phyloP scores from a whole-genome alignment of 1,139 yeast genomes.

The Hansenula sp. region DNA sequence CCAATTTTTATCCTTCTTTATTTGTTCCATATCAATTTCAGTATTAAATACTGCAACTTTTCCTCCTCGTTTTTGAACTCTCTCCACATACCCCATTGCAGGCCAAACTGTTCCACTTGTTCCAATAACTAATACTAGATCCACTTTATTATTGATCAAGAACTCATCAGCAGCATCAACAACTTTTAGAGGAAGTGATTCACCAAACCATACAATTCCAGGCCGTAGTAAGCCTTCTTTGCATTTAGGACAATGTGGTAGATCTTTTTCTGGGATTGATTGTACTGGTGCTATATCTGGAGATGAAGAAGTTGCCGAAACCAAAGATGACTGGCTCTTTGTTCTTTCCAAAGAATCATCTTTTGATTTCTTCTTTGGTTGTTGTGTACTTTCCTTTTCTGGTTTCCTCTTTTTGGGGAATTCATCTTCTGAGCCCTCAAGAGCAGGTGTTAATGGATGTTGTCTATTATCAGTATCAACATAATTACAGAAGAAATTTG shows the following conservation, averaged over 20 bases:
- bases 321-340: constrained; percentile 3
- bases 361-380: constrained; percentile 5
- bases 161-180: constrained; percentile 70
- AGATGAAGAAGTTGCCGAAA: constrained; percentile 23
- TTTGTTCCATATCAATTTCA: constrained; percentile 45
- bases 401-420: constrained; percentile 17
- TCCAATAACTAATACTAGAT: constrained; percentile 76
- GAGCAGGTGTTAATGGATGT: constrained; percentile 61
- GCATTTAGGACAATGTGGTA: constrained; percentile 81
- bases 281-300: constrained; percentile 47
- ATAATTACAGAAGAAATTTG: constrained; percentile 68
- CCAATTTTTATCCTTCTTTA: constrained; percentile 51
- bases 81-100: constrained; percentile 83
- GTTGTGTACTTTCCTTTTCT: constrained; percentile 3
- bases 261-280: constrained; percentile 41
- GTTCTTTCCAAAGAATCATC: constrained; percentile 5
- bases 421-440: constrained; percentile 35
- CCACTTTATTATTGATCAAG: constrained; percentile 54
- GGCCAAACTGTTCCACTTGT: constrained; percentile 88
- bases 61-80: constrained; percentile 70
- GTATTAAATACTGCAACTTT: constrained; percentile 81
- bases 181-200: constrained; percentile 60
- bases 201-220: constrained; percentile 94
- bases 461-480: constrained; percentile 45
- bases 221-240: constrained; percentile 62